phyloP scores from a whole-genome alignment of 768 basidiomycete genomes.

The Tremella fuciformis region DNA sequence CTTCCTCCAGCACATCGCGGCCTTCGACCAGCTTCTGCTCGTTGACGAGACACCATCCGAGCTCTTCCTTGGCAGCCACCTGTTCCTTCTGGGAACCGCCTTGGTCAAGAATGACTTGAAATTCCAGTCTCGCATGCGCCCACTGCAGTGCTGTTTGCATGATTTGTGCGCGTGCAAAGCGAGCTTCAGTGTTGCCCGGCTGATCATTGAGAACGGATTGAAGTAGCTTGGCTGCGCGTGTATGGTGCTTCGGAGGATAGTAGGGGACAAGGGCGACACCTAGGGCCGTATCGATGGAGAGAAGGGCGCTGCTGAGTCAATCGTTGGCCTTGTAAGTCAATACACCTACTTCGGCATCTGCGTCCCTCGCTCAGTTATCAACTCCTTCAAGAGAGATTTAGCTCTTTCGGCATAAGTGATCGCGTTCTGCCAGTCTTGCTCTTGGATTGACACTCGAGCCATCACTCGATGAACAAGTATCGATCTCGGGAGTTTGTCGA shows the following conservation, averaged over 20 bases:
- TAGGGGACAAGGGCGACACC: conserved; percentile 77
- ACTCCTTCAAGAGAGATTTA: conserved; percentile 58
- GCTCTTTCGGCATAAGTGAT: conserved; percentile 71
- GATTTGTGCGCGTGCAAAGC: conserved; percentile 75
- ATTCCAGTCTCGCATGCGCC: conserved; percentile 64
- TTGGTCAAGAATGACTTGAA: conserved; percentile 59
- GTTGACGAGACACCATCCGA: conserved; percentile 77
- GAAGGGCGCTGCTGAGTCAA: conserved; percentile 21
- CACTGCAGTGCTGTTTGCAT: conserved; percentile 65
- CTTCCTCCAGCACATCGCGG: conserved; percentile 39
- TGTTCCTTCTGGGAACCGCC: conserved; percentile 23
- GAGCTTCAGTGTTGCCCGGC: conserved; percentile 62
- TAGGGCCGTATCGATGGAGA: conserved; percentile 66
- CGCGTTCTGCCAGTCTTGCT: conserved; percentile 71
- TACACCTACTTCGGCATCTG: conserved; percentile 55
- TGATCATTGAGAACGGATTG: conserved; percentile 66
- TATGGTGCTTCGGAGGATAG: conserved; percentile 85
- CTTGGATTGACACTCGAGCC: conserved; percentile 63
- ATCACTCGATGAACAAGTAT: conserved; percentile 67
- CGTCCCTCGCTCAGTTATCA: conserved; percentile 63
- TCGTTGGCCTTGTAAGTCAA: neutral
- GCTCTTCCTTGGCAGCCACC: conserved; percentile 68
- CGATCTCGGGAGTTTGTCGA: conserved; percentile 57
- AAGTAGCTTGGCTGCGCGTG: conserved; percentile 69
- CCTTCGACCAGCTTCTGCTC: conserved; percentile 45